Evolutionary conservation across 2,329 filamentous ascomycete species (phyloP).

Genomic region (Fusarium tricinctum): DNA sequence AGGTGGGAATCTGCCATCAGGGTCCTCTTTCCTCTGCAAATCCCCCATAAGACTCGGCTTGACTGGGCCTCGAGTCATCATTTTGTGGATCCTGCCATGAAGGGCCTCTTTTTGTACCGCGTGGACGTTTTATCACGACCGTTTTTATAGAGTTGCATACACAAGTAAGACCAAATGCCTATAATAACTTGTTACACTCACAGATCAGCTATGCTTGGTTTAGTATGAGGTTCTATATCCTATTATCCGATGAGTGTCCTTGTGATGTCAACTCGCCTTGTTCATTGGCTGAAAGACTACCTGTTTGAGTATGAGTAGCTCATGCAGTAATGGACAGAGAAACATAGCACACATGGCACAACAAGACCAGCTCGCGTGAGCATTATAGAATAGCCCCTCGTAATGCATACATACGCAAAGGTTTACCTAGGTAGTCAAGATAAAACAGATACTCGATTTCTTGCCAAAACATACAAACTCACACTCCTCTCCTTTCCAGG

Average conservation of each 20-base stretch:
- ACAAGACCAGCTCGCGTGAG: slow-evolving; percentile 25
- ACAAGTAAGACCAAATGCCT: neutral
- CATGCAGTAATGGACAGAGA: neutral
- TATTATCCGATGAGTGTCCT: neutral
- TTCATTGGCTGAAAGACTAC: neutral
- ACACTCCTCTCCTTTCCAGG: neutral
- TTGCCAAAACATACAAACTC: neutral
- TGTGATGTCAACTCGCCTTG: slow-evolving; percentile 4
- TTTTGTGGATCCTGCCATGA: slow-evolving; percentile 24
- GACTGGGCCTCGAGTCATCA: neutral
- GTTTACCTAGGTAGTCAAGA: no score
- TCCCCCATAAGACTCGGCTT: neutral
- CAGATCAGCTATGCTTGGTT: neutral
- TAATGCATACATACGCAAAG: no score
- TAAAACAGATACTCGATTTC: slow-evolving; percentile 3
- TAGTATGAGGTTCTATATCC: neutral
- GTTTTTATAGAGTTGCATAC: neutral
- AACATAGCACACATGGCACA: neutral
- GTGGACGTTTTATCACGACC: slow-evolving; percentile 32
- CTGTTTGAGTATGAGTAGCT: neutral
- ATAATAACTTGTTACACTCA: neutral
- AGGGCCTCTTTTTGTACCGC: slow-evolving; percentile 15
- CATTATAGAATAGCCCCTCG: neutral
- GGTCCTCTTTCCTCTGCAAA: slow-evolving; percentile 32
- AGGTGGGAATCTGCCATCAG: slow-evolving; percentile 37